Evolutionary conservation across 768 basidiomycete genomes (phyloP).

Genomic region (Filobasidium wieringae): DNA sequence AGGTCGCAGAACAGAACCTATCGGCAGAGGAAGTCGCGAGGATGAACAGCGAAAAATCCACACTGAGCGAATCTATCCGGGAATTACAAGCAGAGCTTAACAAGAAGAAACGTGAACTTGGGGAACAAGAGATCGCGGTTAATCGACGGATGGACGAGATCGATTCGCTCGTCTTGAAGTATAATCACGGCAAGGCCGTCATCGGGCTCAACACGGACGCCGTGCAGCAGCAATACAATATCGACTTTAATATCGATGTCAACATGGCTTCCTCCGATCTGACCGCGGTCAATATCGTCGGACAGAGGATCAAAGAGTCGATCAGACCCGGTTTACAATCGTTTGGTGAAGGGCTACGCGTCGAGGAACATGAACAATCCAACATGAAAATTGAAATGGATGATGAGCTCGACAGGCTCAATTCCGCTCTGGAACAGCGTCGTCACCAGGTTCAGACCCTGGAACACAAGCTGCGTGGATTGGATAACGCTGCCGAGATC

Average conservation of each 20-base stretch:
- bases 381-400: conserved; percentile 69
- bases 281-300: conserved; percentile 51
- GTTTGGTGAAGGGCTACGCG: conserved; percentile 60
- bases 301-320: conserved; percentile 57
- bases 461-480: conserved; percentile 49
- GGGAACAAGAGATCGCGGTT: conserved; percentile 72
- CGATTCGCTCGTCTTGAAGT: conserved; percentile 69
- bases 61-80: conserved; percentile 57
- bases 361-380: conserved; percentile 57
- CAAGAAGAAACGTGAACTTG: conserved; percentile 44
- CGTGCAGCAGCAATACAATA: conserved; percentile 55
- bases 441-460: conserved; percentile 64
- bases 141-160: conserved; percentile 66
- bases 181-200: conserved; percentile 59
- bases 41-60: conserved; percentile 84
- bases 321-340: conserved; percentile 65
- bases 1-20: conserved; percentile 77
- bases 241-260: conserved; percentile 68
- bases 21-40: conserved; percentile 78
- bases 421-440: conserved; percentile 63
- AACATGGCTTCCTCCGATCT: conserved; percentile 65
- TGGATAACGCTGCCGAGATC: conserved; percentile 16
- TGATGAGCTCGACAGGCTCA: conserved; percentile 67
- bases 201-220: conserved; percentile 59
- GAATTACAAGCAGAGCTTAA: conserved; percentile 66